Evolutionary conservation across 1,284 basidiomycete genomes (phyloP).

Genomic region (Microbotryum scabiosae): DNA sequence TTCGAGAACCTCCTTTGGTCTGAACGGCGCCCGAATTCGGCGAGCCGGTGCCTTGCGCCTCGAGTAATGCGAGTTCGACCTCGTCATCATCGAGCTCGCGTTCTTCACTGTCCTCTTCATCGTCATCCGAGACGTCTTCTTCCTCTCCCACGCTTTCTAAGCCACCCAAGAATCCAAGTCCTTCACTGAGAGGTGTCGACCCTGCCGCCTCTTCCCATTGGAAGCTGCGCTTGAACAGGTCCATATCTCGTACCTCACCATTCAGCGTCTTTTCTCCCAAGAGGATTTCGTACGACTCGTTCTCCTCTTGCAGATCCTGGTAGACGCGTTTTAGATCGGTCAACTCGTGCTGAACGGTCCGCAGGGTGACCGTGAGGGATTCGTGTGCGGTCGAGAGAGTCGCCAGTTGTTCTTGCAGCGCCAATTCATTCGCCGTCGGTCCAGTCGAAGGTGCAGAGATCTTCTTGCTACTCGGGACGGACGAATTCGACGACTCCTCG

Average conservation of each 20-base stretch:
- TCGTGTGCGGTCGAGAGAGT: conserved; percentile 23
- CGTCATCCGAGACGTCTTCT: conserved; percentile 2
- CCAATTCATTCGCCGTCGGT: conserved; percentile 14
- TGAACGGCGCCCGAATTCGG: conserved; percentile 24
- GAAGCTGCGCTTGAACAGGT: conserved; percentile 23
- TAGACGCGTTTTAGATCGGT: conserved; percentile 33
- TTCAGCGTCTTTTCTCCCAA: conserved; percentile 77
- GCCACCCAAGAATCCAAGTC: conserved; percentile 17
- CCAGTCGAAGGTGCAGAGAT: not conserved
- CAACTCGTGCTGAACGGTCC: conserved; percentile 26
- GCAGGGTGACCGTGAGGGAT: conserved; percentile 10
- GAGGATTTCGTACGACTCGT: conserved; percentile 87
- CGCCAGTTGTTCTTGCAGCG: conserved; percentile 22
- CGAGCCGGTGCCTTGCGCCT: conserved; percentile 20
- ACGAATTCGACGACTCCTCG: not conserved
- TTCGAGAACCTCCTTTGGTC: not conserved
- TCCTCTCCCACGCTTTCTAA: conserved; percentile 22
- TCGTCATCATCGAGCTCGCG: conserved; percentile 10
- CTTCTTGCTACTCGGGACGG: too few relatives aligned
- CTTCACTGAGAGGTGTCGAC: not conserved
- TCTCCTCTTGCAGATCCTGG: conserved; percentile 57
- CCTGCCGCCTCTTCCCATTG: conserved; percentile 10
- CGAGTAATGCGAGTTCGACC: conserved; percentile 22
- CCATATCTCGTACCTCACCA: conserved; percentile 54
- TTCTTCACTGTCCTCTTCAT: not conserved